Evolutionary conservation across 2,329 filamentous ascomycete genomes (phyloP).

Genomic region (Ophiobolus disseminans): DNA sequence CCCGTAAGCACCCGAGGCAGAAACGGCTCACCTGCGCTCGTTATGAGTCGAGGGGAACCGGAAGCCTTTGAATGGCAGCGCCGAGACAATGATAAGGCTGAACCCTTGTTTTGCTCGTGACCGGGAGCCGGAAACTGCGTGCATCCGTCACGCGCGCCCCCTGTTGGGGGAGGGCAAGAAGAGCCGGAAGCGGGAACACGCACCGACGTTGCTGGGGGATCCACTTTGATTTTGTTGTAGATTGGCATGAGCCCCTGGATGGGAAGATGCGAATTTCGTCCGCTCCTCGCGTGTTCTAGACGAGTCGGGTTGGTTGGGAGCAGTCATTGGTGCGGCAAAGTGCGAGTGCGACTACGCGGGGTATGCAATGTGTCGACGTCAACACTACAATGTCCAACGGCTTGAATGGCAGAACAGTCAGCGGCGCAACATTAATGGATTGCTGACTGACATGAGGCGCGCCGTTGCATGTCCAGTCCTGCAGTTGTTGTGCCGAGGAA

Average conservation of each 20-base stretch:
- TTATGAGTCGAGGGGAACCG: constrained; percentile 1
- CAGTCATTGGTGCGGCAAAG: no score
- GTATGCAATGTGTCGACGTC: no score
- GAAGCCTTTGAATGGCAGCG: constrained; percentile 6
- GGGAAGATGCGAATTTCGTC: constrained; percentile 12
- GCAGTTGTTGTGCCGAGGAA: no score
- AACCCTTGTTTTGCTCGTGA: background rate
- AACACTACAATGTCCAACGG: no score
- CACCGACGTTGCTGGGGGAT: constrained; percentile 3
- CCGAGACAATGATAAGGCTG: constrained; percentile 15
- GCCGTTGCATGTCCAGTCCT: no score
- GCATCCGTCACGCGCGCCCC: constrained; percentile 8
- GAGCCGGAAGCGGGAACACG: constrained; percentile 3
- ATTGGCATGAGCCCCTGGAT: background rate
- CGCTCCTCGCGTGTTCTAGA: no score
- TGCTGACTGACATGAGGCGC: no score
- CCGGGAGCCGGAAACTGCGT: constrained; percentile 7
- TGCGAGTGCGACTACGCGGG: no score
- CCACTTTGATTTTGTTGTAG: constrained; percentile 7
- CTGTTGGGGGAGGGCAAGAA: constrained; percentile 3
- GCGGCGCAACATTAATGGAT: no score
- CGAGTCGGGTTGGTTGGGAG: no score
- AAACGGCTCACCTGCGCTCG: background rate
- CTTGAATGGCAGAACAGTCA: no score
- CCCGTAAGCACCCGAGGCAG: background rate